phyloP scores from a whole-genome alignment of 2,329 filamentous ascomycete species.

The Bipolaris zeicola region DNA sequence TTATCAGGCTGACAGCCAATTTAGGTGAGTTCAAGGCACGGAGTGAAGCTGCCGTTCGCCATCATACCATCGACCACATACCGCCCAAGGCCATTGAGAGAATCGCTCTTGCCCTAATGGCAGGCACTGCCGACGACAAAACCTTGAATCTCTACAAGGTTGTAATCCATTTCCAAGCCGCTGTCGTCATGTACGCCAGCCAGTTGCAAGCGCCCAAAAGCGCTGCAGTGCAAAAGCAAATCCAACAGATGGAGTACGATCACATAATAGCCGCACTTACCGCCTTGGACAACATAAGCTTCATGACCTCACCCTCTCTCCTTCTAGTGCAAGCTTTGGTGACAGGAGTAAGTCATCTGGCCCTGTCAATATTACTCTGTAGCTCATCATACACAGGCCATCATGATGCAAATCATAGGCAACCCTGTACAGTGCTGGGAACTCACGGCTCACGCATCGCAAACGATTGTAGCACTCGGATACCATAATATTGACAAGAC shows the following conservation, averaged over 20 bases:
- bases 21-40: conserved; percentile 26
- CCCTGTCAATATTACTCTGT: background rate
- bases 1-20: background rate
- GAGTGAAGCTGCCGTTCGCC: conserved; percentile 23
- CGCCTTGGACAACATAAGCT: conserved; percentile 36
- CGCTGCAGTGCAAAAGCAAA: conserved; percentile 29
- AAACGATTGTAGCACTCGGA: conserved; percentile 39
- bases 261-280: conserved; percentile 40
- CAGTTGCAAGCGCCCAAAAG: conserved; percentile 33
- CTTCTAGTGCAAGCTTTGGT: conserved; percentile 39
- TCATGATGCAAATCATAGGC: conserved; percentile 42
- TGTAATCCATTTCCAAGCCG: conserved; percentile 40
- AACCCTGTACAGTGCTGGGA: conserved; percentile 43
- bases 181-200: conserved; percentile 31
- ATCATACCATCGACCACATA: conserved; percentile 39
- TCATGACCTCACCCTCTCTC: conserved; percentile 35
- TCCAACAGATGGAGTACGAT: conserved; percentile 34
- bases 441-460: conserved; percentile 40
- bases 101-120: conserved; percentile 38
- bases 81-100: conserved; percentile 37
- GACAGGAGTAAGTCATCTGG: conserved; percentile 31
- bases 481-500: conserved; percentile 32
- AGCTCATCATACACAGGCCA: conserved; percentile 23
- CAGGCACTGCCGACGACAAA: conserved; percentile 35
- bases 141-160: conserved; percentile 40